Evolutionary conservation across 805 yeast genomes (phyloP), one percentile per base, ranked within the genome.

Genomic region (Starmerella scarabaei): DNA sequence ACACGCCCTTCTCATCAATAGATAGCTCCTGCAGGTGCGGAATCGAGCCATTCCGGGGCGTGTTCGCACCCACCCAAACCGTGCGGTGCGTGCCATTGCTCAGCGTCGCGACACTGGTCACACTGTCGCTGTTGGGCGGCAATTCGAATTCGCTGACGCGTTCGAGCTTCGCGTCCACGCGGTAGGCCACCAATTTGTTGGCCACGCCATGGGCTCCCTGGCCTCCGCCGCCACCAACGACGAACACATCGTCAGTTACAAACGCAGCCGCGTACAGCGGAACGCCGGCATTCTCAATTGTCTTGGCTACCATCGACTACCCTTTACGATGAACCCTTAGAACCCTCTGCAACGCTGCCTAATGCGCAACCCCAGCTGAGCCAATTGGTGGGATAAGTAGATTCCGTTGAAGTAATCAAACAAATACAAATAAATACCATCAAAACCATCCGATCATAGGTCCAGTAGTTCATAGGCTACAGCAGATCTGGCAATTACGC

Each of bases 221-320:
- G 20, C 96, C 97, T 23, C 96, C 96, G 33, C 98, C 98, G 31
- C 98, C 98, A 3, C 84, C 75, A 21, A 79, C 79, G 36, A 85
- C 58, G 21, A 86, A 57, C 1, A 76, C 70, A 44, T 65, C 61
- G 47, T 75, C 69, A 49, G 71, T 67, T 33, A 77, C 64, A 56
- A 83, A 85, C 44, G 73, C 72, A 38, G 88, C 77, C 2, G 84
- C 88, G 51, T 79, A 81, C 11, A 85, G 67, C 1, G 98, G 97
- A 30, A 53, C 54, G 19, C 54, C 58, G 20, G 56, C 49, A 28
- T 59, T 50, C 9, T 19, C 35, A 5, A 12, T 14, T 3, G 27
- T 23, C 21, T 27, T 32, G 30, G 31, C 24, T 7, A 20, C 31
- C 31, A 38, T 27, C n/a, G n/a, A n/a, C n/a, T n/a, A n/a, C n/a